Conservation (phyloP, 1,284 basidiomycete genomes). For the Austroboletus novae-zelandiae region DNA sequence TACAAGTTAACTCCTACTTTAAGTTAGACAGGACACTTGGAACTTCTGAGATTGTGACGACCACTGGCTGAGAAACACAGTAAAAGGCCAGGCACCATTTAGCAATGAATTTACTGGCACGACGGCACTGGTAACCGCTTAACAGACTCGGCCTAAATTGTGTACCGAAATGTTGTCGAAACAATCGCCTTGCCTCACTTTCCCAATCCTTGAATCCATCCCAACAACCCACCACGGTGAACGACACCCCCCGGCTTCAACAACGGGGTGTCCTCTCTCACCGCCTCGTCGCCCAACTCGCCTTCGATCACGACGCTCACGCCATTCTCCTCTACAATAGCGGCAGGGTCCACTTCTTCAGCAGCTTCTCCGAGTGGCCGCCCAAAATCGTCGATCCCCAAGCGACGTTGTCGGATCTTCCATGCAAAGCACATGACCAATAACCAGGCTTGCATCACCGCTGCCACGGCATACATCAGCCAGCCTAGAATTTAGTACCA, state of each 20-base stretch:
- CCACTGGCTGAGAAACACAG: too few species aligned
- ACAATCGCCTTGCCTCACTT: conserved; percentile 5
- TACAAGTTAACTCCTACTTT: too few species aligned
- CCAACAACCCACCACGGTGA: conserved; percentile 21
- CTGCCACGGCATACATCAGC: conserved; percentile 85
- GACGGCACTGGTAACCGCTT: too few species aligned
- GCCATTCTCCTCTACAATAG: conserved; percentile 12
- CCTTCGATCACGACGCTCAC: conserved; percentile 25
- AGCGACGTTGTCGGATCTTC: conserved; percentile 71
- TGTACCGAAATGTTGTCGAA: too few species aligned
- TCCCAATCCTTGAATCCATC: conserved; percentile 29
- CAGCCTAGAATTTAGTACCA: conserved; percentile 49
- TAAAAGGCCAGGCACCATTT: too few species aligned
- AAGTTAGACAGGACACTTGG: too few species aligned
- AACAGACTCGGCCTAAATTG: too few species aligned
- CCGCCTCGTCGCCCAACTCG: conserved; percentile 10
- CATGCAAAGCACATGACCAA: conserved; percentile 80
- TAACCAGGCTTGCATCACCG: conserved; percentile 81
- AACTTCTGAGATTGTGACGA: too few species aligned
- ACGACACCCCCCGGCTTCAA: conserved; percentile 23
- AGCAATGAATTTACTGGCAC: too few species aligned
- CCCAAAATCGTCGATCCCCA: conserved; percentile 94
- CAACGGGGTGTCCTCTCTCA: conserved; percentile 26
- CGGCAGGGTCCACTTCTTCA: not conserved
- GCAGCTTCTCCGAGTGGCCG: conserved; percentile 43